These are phyloP conservation scores for Aspergillus coremiiformis DNA, from an alignment of 495 filamentous ascomycete genomes.

Conservation along the genomic window DNA sequence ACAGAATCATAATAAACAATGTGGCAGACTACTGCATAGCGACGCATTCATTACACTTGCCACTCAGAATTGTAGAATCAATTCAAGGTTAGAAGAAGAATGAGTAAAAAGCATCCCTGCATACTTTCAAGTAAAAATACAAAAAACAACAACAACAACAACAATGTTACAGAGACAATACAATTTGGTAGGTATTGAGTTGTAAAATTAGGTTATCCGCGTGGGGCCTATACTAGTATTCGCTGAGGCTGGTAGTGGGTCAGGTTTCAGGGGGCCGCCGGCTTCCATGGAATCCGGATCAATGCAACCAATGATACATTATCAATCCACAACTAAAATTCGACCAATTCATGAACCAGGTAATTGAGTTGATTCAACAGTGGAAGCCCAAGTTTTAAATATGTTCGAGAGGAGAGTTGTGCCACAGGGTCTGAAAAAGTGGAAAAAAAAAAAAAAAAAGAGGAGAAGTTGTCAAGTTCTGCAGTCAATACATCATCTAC, in stretches of 20 bases:
- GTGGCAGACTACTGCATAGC: conserved; percentile 4
- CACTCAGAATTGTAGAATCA: conserved; percentile 1
- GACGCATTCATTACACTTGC: conserved; percentile 12
- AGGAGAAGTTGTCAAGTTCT: neutral
- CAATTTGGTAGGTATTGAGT: neutral
- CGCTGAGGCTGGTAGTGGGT: conserved; percentile 10
- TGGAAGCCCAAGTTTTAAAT: neutral
- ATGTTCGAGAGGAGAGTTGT: neutral
- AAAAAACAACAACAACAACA: conserved; percentile 4
- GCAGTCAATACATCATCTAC: no score
- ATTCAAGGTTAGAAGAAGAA: conserved; percentile 4
- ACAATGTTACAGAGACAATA: no score
- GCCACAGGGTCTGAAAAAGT: neutral
- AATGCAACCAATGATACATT: neutral
- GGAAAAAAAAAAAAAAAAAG: neutral
- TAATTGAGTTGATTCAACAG: neutral
- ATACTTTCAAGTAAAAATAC: conserved; percentile 4
- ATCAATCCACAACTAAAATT: neutral
- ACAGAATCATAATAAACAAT: conserved; percentile 8
- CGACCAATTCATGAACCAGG: neutral
- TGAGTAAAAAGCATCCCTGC: conserved; percentile 12
- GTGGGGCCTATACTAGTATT: neutral
- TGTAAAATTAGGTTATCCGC: neutral
- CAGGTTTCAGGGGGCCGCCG: conserved; percentile 16
- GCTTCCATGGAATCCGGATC: conserved; percentile 16